Evolutionary conservation across 1,284 basidiomycete species (phyloP).

Genomic region (Phellinidium pouzarii): DNA sequence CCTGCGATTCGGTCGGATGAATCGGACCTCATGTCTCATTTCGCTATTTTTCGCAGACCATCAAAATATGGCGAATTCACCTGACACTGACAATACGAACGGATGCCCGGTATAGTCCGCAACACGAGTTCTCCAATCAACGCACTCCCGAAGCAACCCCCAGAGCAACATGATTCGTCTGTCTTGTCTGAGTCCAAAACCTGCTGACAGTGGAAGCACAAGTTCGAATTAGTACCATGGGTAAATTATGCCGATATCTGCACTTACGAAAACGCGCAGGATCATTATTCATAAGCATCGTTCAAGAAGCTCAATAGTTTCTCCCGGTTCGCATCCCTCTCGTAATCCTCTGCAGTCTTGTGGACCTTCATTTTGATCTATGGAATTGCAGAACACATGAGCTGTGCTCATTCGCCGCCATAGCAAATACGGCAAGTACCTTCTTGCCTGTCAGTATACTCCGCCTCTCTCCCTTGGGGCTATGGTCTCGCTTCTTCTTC

Average conservation of each 20-base stretch:
- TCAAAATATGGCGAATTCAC: background rate
- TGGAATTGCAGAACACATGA: background rate
- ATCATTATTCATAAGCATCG: conserved; percentile 38
- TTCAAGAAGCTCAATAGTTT: conserved; percentile 48
- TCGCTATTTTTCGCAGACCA: background rate
- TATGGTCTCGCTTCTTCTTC: background rate
- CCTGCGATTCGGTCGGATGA: too few species aligned
- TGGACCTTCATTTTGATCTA: conserved; percentile 57
- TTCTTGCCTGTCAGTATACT: conserved; percentile 52
- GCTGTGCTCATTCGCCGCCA: background rate
- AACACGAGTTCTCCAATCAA: background rate
- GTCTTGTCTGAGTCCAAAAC: background rate
- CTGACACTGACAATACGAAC: background rate
- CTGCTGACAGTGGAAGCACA: background rate
- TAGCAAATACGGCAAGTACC: conserved; percentile 27
- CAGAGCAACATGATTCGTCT: background rate
- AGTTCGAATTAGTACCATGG: too few species aligned
- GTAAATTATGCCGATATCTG: too few species aligned
- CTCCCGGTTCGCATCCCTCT: conserved; percentile 46
- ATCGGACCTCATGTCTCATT: background rate
- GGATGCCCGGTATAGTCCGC: background rate
- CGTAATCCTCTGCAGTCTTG: conserved; percentile 46
- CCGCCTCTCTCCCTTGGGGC: conserved; percentile 22
- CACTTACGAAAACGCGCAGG: background rate
- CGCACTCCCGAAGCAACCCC: background rate